Evolutionary conservation across 1,284 basidiomycete genomes (phyloP), one percentile per base, ranked within the genome.

Genomic region (Tranzscheliella williamsii): DNA sequence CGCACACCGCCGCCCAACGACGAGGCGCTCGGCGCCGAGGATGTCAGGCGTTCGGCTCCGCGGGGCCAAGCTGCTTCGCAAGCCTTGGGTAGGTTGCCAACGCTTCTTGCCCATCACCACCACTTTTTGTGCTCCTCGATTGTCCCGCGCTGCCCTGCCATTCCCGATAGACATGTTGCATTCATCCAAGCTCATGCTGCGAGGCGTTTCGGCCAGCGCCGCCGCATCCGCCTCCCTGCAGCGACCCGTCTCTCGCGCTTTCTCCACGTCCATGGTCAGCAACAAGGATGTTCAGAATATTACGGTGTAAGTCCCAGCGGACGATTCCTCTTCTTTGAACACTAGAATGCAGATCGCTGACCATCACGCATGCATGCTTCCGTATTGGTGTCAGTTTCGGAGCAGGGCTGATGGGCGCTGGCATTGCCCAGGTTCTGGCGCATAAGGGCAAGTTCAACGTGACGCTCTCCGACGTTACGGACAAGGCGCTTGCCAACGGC

Each of bases 401-500:
- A 35, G 74, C 71, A 23, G 74, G 74, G 46, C 67, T 76, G 35
- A 76, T 76, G 74, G 74, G 74, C 18, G 73, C 73, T 16, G 74
- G 74, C 27, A 76, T 76, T 32, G 74, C 74, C 12, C 74, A 76
- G 51, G 73, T 76, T 12, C 57, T 76, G 13, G 72, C 73, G 18
- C 64, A 75, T 60, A 73, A 75, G 52, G 74, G 73, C 48, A 60
- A 67, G 46, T 72, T 70, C 67, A 73, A 79, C 46, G 79, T 79
- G n/a, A 77, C 73, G 4, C 75, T 79, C 24, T 73, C 79, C 29
- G 79, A 79, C 53, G 69, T 77, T 16, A 72, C 70, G 7, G 62
- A 72, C 40, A 66, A 74, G 79, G 82, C 80, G 15, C 58, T 80
- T 17, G 70, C 77, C 42, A 83, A 83, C 67, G 83, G 83, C 21